Evolutionary conservation across 139 green algal species (phyloP).

Genomic region (Trebouxia sp.): DNA sequence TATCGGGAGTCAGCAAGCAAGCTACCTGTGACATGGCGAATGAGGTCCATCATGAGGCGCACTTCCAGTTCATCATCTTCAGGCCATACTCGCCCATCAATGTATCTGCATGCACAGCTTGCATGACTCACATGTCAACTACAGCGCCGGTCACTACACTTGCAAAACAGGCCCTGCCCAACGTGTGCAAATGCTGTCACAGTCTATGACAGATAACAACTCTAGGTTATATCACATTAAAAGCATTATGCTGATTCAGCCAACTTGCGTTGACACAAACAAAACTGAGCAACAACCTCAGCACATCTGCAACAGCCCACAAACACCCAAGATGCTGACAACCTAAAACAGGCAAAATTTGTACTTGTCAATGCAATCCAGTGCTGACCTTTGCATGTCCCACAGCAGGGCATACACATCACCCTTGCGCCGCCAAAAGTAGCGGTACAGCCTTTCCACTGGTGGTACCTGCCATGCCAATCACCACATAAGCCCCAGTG

Average conservation of each 20-base stretch:
- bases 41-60: conserved; percentile 36
- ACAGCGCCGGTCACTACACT: too few species aligned
- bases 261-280: too few species aligned
- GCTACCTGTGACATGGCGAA: conserved; percentile 41
- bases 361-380: background rate
- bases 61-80: conserved; percentile 37
- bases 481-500: background rate
- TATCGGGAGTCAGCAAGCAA: background rate
- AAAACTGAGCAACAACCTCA: too few species aligned
- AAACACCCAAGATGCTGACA: too few species aligned
- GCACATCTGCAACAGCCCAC: too few species aligned
- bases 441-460: conserved; percentile 30
- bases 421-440: conserved; percentile 31
- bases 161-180: too few species aligned
- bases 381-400: conserved; percentile 24
- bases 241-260: too few species aligned
- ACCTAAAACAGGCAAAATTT: background rate
- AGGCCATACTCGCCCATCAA: conserved; percentile 39
- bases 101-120: conserved; percentile 8
- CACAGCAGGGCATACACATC: conserved; percentile 34
- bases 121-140: too few species aligned
- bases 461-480: conserved; percentile 5
- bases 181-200: too few species aligned
- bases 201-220: too few species aligned
- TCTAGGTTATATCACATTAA: too few species aligned